A percentile compares a stretch with the other conserved stretches of the same genome.
Evolutionary conservation across 179 eudicot species (phyloP).

Genomic region (Silene coronaria): DNA sequence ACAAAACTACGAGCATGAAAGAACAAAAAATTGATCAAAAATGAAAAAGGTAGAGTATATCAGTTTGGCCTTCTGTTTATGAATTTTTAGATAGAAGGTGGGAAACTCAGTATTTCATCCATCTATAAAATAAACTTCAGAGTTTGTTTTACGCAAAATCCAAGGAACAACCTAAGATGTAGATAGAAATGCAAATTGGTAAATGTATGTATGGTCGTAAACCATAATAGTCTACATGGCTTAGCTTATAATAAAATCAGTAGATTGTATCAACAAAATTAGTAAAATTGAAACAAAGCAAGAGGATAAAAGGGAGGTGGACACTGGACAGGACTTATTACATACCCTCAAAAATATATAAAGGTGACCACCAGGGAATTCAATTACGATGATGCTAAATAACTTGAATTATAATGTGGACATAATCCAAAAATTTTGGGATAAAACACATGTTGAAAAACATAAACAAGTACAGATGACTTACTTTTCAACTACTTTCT

Average conservation of each 20-base stretch:
- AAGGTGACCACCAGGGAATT: not conserved
- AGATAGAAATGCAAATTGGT: no score
- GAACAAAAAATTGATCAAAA: not conserved
- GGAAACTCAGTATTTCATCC: no score
- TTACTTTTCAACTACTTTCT: constrained; percentile 52
- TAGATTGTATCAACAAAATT: not conserved
- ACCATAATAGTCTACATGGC: not conserved
- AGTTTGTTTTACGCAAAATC: no score
- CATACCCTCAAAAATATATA: not conserved
- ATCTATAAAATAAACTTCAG: no score
- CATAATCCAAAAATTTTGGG: not conserved
- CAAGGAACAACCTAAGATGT: no score
- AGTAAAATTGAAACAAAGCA: not conserved
- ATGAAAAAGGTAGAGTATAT: no score
- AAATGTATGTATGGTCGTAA: no score
- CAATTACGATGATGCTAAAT: not conserved
- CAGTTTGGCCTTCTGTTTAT: no score
- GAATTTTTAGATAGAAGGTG: no score
- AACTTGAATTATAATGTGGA: not conserved
- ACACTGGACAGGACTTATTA: no score
- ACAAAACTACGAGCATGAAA: not conserved
- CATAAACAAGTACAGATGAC: constrained; percentile 22
- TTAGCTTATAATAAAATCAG: not conserved
- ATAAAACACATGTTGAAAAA: not conserved
- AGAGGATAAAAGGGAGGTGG: not conserved